Evolutionary conservation across 192 early-diverging fungal species (phyloP).

Genomic region (Linnemannia schmuckeri): DNA sequence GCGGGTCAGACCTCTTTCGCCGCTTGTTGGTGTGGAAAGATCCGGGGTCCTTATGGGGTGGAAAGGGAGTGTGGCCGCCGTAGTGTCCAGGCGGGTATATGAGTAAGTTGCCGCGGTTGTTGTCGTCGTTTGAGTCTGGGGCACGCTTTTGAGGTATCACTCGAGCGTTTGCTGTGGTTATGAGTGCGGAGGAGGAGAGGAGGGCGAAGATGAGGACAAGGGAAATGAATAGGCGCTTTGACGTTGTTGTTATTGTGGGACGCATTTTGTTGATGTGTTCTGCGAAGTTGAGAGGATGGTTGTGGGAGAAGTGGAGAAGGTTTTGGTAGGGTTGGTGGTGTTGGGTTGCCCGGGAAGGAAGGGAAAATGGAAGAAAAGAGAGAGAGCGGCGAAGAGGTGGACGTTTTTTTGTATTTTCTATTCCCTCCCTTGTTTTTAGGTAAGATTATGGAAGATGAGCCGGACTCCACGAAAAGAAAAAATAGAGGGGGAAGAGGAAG

Average conservation of each 20-base stretch:
- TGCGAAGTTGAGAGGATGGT: not conserved
- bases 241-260: not conserved
- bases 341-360: not conserved
- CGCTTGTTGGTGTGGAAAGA: not conserved
- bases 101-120: not conserved
- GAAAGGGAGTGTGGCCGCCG: not conserved
- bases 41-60: not conserved
- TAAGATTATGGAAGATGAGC: not conserved
- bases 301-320: not conserved
- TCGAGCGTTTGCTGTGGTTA: not conserved
- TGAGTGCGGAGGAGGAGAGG: not conserved
- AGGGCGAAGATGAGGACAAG: not conserved
- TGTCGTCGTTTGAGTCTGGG: not conserved
- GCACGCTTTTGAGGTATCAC: not conserved
- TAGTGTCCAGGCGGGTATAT: not conserved
- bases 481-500: not conserved
- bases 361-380: too few species aligned
- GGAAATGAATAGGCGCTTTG: not conserved
- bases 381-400: too few species aligned
- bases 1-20: not conserved
- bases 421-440: not conserved
- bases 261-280: not conserved
- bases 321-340: not conserved
- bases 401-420: not conserved
- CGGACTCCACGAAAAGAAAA: not conserved